These are phyloP conservation scores for Vitis rupestris DNA, from an alignment of 164 flowering plant genomes.

Conservation along the genomic window DNA sequence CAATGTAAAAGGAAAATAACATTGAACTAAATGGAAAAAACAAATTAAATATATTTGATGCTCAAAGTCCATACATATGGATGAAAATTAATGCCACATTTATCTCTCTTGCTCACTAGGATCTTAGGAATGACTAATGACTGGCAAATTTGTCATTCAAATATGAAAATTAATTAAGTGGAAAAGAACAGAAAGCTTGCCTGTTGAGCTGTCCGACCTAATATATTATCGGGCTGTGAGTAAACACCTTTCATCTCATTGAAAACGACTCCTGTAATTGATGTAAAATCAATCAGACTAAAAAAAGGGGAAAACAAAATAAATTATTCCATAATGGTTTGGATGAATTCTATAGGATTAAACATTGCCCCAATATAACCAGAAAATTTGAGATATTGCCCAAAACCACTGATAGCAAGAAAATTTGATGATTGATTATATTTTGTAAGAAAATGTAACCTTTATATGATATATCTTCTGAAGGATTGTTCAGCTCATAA, in stretches of 20 bases:
- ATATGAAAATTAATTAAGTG: neutral
- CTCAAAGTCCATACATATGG: no score
- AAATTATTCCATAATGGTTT: neutral
- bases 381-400: neutral
- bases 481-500: conserved; percentile 84
- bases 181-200: conserved; percentile 36
- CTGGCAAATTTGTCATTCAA: no score
- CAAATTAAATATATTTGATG: no score
- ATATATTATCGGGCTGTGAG: conserved; percentile 94
- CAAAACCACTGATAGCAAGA: neutral
- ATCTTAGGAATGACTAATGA: no score
- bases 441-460: conserved; percentile 35
- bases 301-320: neutral
- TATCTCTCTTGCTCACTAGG: no score
- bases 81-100: no score
- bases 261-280: conserved; percentile 85
- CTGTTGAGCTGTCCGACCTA: conserved; percentile 84
- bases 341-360: neutral
- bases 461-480: conserved; percentile 88
- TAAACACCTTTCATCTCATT: conserved; percentile 99
- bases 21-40: no score
- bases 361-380: neutral
- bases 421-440: neutral
- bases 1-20: no score
- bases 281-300: neutral